These are phyloP conservation scores for Chamaenerion angustifolium DNA, from an alignment of 345 rosid species.

Conservation along the genomic window DNA sequence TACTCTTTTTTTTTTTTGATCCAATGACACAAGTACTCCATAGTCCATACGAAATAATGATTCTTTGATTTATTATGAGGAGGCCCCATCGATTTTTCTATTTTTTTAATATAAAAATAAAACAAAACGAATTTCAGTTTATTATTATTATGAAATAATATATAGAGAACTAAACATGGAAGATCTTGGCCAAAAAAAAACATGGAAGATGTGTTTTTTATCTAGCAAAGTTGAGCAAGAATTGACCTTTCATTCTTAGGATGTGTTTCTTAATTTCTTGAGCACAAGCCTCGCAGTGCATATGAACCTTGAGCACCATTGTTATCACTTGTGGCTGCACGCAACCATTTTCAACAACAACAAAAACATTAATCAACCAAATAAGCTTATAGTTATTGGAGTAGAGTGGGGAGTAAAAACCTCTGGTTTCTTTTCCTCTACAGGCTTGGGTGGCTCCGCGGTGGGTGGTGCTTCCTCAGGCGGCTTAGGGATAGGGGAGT, in stretches of 20 bases:
- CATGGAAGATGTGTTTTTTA: too few species aligned
- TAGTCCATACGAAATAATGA: too few species aligned
- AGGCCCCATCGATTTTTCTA: too few species aligned
- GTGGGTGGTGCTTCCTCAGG: conserved; percentile 13
- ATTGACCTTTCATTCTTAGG: conserved; percentile 66
- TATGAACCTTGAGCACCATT: conserved; percentile 62
- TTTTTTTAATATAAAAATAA: background rate
- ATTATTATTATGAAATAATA: background rate
- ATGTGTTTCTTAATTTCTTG: conserved; percentile 79
- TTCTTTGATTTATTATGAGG: too few species aligned
- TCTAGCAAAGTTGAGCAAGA: background rate
- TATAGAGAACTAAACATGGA: background rate
- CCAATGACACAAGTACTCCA: too few species aligned
- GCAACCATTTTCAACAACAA: conserved; percentile 3
- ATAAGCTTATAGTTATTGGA: background rate
- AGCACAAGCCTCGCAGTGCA: conserved; percentile 97
- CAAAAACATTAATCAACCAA: background rate
- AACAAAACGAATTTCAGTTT: too few species aligned
- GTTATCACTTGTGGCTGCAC: conserved; percentile 47
- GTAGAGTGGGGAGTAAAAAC: background rate
- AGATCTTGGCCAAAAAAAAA: too few species aligned
- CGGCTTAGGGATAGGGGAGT: conserved; percentile 80
- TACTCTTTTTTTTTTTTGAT: too few species aligned
- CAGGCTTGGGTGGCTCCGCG: conserved; percentile 34
- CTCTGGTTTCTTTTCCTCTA: conserved; percentile 73